Evolutionary conservation across 2,329 filamentous ascomycete genomes (phyloP).

Genomic region (Graphilbum sp.): DNA sequence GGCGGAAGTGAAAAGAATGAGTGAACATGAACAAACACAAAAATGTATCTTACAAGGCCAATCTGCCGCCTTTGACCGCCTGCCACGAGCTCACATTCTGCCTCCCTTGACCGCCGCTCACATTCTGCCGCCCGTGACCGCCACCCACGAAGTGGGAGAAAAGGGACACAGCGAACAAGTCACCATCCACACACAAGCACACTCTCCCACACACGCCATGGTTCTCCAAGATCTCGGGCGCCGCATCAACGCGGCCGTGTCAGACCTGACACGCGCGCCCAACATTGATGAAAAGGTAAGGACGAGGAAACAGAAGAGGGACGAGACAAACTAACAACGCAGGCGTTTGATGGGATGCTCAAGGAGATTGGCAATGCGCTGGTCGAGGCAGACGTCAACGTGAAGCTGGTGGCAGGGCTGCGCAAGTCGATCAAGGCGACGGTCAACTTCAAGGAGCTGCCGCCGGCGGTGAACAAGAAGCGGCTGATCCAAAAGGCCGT

Average conservation of each 20-base stretch:
- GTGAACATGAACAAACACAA: too few relatives aligned
- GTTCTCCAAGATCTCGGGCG: constrained; percentile 97
- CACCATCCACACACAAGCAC: too few relatives aligned
- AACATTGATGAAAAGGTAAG: constrained; percentile 90
- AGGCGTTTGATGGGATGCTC: constrained; percentile 96
- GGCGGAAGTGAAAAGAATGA: too few relatives aligned
- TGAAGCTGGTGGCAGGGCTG: constrained; percentile 77
- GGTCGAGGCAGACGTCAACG: constrained; percentile 92
- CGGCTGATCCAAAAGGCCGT: constrained; percentile 94
- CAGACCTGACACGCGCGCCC: constrained; percentile 76
- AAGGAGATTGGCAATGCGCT: constrained; percentile 96
- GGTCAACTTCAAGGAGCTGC: constrained; percentile 91
- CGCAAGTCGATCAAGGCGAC: constrained; percentile 81
- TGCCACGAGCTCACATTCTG: too few relatives aligned
- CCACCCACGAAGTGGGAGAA: too few relatives aligned
- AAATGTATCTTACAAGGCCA: too few relatives aligned
- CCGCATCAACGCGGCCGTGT: constrained; percentile 94
- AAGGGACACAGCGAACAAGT: too few relatives aligned
- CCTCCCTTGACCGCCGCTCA: too few relatives aligned
- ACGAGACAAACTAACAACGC: neutral
- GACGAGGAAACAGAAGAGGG: constrained; percentile 7
- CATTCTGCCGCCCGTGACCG: too few relatives aligned
- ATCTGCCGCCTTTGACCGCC: too few relatives aligned
- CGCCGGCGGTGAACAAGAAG: constrained; percentile 92
- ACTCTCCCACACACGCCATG: constrained; percentile 35